Percentiles rank a stretch among this genome's conserved stretches.
These are phyloP conservation scores for Pholiota microspora DNA, from an alignment of 768 basidiomycete species.

Conservation along the genomic window DNA sequence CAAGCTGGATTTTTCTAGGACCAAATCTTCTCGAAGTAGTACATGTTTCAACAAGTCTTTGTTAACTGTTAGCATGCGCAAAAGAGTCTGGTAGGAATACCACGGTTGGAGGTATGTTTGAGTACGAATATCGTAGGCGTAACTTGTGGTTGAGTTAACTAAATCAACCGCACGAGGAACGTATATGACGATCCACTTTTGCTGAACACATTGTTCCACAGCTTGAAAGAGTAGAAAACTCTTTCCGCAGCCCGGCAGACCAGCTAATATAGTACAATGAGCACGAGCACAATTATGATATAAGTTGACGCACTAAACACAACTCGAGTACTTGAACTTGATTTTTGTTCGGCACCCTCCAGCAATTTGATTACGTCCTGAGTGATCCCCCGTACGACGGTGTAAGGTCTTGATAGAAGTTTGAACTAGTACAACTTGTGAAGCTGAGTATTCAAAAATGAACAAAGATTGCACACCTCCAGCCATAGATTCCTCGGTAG, in stretches of 20 bases:
- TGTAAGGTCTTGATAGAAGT: conserved; percentile 66
- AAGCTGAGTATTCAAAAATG: neutral
- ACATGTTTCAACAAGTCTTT: conserved; percentile 38
- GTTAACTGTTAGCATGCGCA: conserved; percentile 64
- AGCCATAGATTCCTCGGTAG: conserved; percentile 66
- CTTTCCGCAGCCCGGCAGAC: conserved; percentile 77
- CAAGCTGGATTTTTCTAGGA: conserved; percentile 47
- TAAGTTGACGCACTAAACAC: conserved; percentile 66
- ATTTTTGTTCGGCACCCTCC: conserved; percentile 42
- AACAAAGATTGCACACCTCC: conserved; percentile 49
- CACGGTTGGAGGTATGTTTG: conserved; percentile 74
- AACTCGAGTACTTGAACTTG: conserved; percentile 53
- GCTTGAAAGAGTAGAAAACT: conserved; percentile 77
- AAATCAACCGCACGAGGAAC: conserved; percentile 64
- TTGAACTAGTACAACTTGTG: neutral
- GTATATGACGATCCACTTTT: conserved; percentile 82
- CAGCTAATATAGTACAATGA: conserved; percentile 44
- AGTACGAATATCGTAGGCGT: conserved; percentile 72
- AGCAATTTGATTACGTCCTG: conserved; percentile 51
- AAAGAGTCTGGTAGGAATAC: conserved; percentile 61
- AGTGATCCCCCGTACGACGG: conserved; percentile 71
- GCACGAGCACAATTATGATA: neutral
- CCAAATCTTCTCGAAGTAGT: conserved; percentile 36
- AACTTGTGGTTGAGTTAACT: conserved; percentile 73
- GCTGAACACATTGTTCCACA: conserved; percentile 59